Percentiles rank a stretch among this genome's conserved stretches.
Evolutionary conservation across 2,329 filamentous ascomycete genomes (phyloP).

Genomic region (Aureobasidium sp.): DNA sequence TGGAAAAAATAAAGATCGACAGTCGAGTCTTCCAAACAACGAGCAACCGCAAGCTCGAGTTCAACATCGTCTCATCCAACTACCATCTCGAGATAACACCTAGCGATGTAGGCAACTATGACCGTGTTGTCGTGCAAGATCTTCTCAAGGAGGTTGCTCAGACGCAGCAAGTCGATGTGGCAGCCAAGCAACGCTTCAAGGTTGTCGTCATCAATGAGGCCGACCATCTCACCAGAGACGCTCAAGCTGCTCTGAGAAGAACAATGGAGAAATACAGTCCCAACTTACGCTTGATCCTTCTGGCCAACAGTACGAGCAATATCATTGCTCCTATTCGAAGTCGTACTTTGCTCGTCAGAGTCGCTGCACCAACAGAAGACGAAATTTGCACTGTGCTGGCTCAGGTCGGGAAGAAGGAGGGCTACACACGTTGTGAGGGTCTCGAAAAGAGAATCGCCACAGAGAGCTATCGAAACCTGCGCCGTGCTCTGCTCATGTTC

Average conservation of each 20-base stretch:
- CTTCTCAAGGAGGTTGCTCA: constrained; percentile 96
- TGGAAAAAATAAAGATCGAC: constrained; percentile 99
- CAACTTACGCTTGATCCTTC: constrained; percentile 81
- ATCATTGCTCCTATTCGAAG: constrained; percentile 98
- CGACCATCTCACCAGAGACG: constrained; percentile 87
- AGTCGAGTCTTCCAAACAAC: constrained; percentile 93
- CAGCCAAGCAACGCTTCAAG: constrained; percentile 89
- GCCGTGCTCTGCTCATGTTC: constrained; percentile 89
- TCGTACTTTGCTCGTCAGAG: constrained; percentile 81
- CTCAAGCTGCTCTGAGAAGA: constrained; percentile 84
- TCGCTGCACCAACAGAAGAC: constrained; percentile 77
- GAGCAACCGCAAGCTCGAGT: constrained; percentile 92
- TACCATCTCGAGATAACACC: constrained; percentile 99
- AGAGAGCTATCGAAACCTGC: constrained; percentile 84
- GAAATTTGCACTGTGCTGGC: constrained; percentile 75
- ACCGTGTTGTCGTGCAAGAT: constrained; percentile 92
- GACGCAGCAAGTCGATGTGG: constrained; percentile 95
- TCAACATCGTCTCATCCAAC: constrained; percentile 95
- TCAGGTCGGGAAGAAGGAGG: constrained; percentile 67
- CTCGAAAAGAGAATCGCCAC: constrained; percentile 80
- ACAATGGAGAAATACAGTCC: constrained; percentile 99
- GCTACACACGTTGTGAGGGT: constrained; percentile 67
- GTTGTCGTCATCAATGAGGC: constrained; percentile 99
- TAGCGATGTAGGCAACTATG: constrained; percentile 92
- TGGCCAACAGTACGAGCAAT: constrained; percentile 94